Base-by-base conservation (phyloP, 192 early-diverging fungal genomes). In the Coemansia sp. region DNA sequence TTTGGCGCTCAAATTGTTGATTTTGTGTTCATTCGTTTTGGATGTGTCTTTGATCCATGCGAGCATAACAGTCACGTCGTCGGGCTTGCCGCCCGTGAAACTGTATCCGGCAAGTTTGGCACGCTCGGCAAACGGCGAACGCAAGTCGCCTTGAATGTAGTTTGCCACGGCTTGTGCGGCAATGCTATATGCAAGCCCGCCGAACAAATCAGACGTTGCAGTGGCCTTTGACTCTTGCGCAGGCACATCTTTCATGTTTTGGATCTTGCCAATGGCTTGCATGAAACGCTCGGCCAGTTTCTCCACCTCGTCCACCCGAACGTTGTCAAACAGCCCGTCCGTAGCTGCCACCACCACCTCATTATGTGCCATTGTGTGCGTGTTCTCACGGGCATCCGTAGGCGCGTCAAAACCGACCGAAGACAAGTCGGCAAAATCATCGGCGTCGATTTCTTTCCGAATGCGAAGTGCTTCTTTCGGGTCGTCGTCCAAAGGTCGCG, bases 121-220 rank as follows among this genome's bases (percentile, higher is more conserved):
- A 2, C 79, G 69, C 60, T 81, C 73, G 5, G 80, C 80, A 64
- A 82, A 82, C 3, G 80, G 80, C 53, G 80, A 82, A n/a, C 68
- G 64, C 57, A 73, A 48, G 35, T 82, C 72, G 24, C 59, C 59
- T 49, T 82, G 72, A 7, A 82, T 70, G 49, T 76, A 82, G 59
- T 76, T 76, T 7, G 75, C 72, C 22, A 77, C 80, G 2, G 80
- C 75, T 59, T 82, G 71, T 0, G 73, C 73, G 0, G 72, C 80
- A 10, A 80, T 39, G 62, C 72, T 74, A 47, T 80, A 80, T 2
- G 77, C 77, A 39, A 80, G 68, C 0, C 77, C 77, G 21, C 77
- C 77, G 53, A 80, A 80, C 35, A 80, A 59, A 51, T 80, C 76
- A n/a, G 54, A 23, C 19, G 52, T 59, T 3, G 57, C 53, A 3